Evolutionary conservation across 2,329 filamentous ascomycete genomes (phyloP), one percentile per base, ranked within the genome.

Genomic region (Fusarium nurragi): DNA sequence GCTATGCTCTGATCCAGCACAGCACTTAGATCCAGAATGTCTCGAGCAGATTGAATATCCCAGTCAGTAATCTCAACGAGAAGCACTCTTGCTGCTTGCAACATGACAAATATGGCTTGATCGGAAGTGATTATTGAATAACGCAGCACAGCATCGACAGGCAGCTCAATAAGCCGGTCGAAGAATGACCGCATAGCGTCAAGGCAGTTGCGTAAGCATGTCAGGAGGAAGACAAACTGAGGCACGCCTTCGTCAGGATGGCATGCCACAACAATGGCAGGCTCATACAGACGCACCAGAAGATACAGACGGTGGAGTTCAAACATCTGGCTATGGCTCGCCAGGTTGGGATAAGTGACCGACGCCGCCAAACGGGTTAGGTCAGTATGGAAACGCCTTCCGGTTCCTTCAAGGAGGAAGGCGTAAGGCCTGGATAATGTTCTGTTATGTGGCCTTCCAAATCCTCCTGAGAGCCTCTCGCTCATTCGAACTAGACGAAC

Each of bases 221-320:
- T 71, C 2, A 69, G 58, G 28, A 74, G 73, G 52, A 73, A 74
- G 7, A 67, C 65, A 19, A 71, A 67, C 6, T 66, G 68, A 4
- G 71, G 64, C 8, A 73, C 65, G 18, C 65, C 60, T 30, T 73
- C 71, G n/a, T 70, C 62, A 18, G 67, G 64, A 12, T 70, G 64
- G 18, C 70, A 63, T 45, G 62, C 69, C n/a, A 73, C 62, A 18
- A 74, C 64, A 6, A 77, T 77, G 9, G 77, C 78, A 1, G 79
- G 78, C 28, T 80, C 73, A 61, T 80, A 78, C 14, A 79, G 61
- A 9, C 77, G 73, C 23, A 77, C 76, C 4, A 78, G 64, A 13
- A 78, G 68, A 36, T 77, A 77, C n/a, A 76, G 71, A 48, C 77
- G 73, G 38, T 75, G 72, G 16, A 76, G 65, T 39, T 69, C 71